Base-by-base conservation (phyloP, 768 basidiomycete species). In the Termitomyces heimii region DNA sequence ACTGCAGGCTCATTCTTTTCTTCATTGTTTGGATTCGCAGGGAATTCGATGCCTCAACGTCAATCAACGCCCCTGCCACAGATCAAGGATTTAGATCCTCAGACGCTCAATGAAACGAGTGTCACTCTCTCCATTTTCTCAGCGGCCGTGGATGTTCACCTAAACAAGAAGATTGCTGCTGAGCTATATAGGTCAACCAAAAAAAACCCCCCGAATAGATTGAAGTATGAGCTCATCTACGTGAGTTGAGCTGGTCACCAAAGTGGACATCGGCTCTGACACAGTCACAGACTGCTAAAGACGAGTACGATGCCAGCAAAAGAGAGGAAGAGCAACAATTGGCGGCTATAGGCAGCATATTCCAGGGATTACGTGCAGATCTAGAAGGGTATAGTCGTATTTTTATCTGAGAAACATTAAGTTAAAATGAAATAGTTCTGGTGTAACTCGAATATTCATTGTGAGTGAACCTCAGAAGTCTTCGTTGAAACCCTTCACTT, bases 111-210 rank as follows among this genome's bases (percentile, higher is more conserved):
- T 49, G 77, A 80, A 53, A 82, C 82, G 0, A 81, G 75, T 58
- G 83, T 91, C 28, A 71, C 78, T 1, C 65, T 91, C 54, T 80
- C 83, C 1, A 80, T 89, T 43, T 89, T 84, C 65, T 79, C 85
- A 9, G 87, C 85, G 2, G 77, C 84, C 37, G 80, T 90, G 14
- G 77, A 79, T 45, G 86, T 92, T 20, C 77, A 71, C 43, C 68
- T 91, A 18, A 83, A 83, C 60, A 78, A 82, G 69, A 89, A 87
- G 65, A 73, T 88, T 48, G 75, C 82, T 2, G 69, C 75, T 9
- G 96, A 98, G 69, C 74, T 98, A 34, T 81, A 89, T 58, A 78
- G 96, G 57, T 91, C 93, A 0, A 99, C 95, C 12, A 98, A 98
- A 81, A 99, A 99, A 77, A 86, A 90, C 54, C 89, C 92, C 0